Evolutionary conservation across 257 asterid genomes (phyloP), one percentile per base, ranked within the genome.

Genomic region (Nicotiana paniculata): DNA sequence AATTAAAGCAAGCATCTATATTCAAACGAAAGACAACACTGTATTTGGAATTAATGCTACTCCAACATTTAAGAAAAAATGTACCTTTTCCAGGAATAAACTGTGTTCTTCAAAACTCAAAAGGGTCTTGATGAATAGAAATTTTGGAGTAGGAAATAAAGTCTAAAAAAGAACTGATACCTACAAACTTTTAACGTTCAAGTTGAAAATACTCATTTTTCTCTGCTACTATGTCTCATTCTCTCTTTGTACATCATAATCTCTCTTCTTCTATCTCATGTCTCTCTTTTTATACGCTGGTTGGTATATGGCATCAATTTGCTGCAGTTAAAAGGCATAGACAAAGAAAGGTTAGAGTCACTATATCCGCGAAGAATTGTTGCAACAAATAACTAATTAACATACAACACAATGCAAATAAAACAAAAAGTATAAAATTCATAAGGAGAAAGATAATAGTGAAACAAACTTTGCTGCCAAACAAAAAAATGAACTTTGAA

Each of bases 281-380:
- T 57, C 72, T 48, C 62, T 74, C 72, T 48, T 61, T 74, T 80
- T 43, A 13, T 78, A 46, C 26, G 30, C 80, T 82, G 62, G 33
- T 33, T 82, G 62, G 33, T 33, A 26, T 70, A 43, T 5, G 33
- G 26, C 84, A 51, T 28, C 79, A 79, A 51, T 32, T 35, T 51
- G 68, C 87, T 86, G 87, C 82, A 84, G 33, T 37, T 48, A 18
- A 18, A 57, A 81, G 18, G 35, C 28, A 11, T 21, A 54, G 10
- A 10, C 26, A 46, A 13, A 21, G 13, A 54, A 13, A 28, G 7
- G 78, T 72, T 69, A 69, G 77, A 55, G 62, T 55, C 62, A 55
- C n/a, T 4, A 55, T 3, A 51, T 54, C 18, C 55, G 4, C 55
- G 55, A 48, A 2, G 55, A 54, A 15, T 54, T 12, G 59, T 54